Evolutionary conservation across 768 basidiomycete species (phyloP).

Genomic region (Harrya chromipes): DNA sequence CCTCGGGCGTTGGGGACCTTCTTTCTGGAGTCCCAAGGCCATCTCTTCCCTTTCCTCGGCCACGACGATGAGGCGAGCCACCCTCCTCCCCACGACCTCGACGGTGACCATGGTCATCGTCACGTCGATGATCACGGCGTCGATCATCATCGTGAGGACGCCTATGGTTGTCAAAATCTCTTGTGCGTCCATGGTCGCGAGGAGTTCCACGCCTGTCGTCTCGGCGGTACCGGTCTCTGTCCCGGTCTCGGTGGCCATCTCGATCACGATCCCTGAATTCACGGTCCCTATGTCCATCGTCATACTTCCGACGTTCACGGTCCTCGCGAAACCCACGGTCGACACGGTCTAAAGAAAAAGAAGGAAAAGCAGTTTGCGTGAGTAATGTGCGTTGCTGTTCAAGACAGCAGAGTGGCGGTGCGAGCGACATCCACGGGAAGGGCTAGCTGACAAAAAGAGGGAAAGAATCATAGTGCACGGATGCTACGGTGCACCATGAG

Average conservation of each 20-base stretch:
- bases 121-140: conserved; percentile 45
- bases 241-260: conserved; percentile 27
- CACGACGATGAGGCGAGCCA: conserved; percentile 35
- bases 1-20: conserved; percentile 89
- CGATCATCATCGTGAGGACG: conserved; percentile 50
- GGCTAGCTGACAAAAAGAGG: conserved; percentile 55
- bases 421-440: conserved; percentile 40
- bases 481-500: conserved; percentile 58
- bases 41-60: conserved; percentile 46
- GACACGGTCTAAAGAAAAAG: conserved; percentile 44
- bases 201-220: conserved; percentile 51
- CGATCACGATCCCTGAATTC: conserved; percentile 49
- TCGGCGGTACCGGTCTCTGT: conserved; percentile 38
- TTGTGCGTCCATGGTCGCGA: conserved; percentile 43
- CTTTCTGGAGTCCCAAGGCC: conserved; percentile 69
- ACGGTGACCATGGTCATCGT: conserved; percentile 35
- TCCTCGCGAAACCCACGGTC: conserved; percentile 61
- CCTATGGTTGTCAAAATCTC: conserved; percentile 46
- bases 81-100: conserved; percentile 40
- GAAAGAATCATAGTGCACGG: conserved; percentile 45
- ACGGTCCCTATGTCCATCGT: conserved; percentile 50
- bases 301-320: conserved; percentile 65
- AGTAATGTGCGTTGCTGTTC: conserved; percentile 47
- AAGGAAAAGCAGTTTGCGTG: conserved; percentile 46
- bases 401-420: conserved; percentile 40